Conservation (phyloP, 257 asterid genomes). For the Nicotiana sylvestris region DNA sequence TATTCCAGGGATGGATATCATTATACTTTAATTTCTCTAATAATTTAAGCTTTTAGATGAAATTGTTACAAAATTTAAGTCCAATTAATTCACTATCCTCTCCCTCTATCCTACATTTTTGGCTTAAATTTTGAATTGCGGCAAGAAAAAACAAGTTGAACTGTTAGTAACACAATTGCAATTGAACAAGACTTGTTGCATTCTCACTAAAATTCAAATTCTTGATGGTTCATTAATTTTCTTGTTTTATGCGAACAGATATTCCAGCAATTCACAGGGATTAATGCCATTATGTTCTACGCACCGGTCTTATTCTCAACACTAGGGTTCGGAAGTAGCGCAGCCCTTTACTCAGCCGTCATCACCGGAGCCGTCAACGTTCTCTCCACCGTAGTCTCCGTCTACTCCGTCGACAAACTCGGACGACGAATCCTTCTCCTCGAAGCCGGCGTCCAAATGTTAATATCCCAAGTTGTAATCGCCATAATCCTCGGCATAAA, state of each 20-base stretch:
- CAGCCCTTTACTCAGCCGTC: constrained; percentile 73
- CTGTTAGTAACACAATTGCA: no score
- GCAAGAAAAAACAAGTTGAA: no score
- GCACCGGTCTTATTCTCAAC: constrained; percentile 78
- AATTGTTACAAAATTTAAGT: no score
- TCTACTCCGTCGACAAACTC: constrained; percentile 73
- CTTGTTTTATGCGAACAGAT: constrained; percentile 32
- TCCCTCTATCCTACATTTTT: no score
- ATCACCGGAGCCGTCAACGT: constrained; percentile 86
- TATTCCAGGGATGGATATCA: constrained; percentile 86
- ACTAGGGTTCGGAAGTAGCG: constrained; percentile 66
- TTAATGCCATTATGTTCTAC: constrained; percentile 90
- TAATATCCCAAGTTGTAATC: constrained; percentile 52
- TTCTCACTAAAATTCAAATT: no score
- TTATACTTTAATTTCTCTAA: constrained; percentile 50
- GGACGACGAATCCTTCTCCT: constrained; percentile 64
- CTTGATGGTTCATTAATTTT: no score
- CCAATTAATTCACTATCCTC: no score
- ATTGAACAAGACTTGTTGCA: no score
- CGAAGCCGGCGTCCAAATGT: constrained; percentile 88
- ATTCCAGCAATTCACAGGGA: constrained; percentile 85
- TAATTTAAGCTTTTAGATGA: no score
- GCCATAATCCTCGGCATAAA: constrained; percentile 62
- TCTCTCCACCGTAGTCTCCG: constrained; percentile 65
- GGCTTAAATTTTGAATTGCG: no score